Evolutionary conservation across 345 rosid genomes (phyloP), one percentile per base, ranked within the genome.

Genomic region (Conringia planisiliqua): DNA sequence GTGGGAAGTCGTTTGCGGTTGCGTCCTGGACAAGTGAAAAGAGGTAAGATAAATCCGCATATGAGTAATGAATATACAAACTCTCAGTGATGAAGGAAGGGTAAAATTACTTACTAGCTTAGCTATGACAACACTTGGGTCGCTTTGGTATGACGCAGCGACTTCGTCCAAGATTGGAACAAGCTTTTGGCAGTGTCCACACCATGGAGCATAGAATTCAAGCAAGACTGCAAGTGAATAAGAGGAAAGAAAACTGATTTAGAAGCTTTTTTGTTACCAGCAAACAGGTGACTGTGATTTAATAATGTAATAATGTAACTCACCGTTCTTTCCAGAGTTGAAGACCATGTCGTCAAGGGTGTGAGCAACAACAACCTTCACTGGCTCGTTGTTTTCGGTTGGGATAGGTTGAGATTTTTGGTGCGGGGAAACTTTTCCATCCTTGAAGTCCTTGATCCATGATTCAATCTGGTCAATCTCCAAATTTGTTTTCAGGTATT

Each of bases 161-260:
- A 95, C 92, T 89, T 95, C 97, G 71, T 90, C 97, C 86, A 95
- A 83, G 78, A 95, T 92, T 46, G 99, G 97, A 14, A 87, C 97
- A 85, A 95, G 75, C 54, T 87, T 78, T 64, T 92, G 86, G 90
- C 97, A 95, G 73, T 95, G 97, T 73, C 99, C 99, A 80, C 97
- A 95, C 99, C 99, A 92, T 12, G 97, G 97, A 50, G 99, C 97
- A 64, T 92, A 95, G 66, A 95, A 95, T 82, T 95, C 99, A 17
- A 95, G 77, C 36, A 95, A 83, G 65, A 95, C 99, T 94, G 90
- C 82, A 85, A 10, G 73, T 38, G 38, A 33, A 20, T 17, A 27
- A 11, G 58, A 73, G 48, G 30, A 20, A 65, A 22, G 1, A 38
- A 16, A 58, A 30, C 48, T 42, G 17, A 20, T 40, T 60, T 7